Conservation (phyloP, 352 stramenopile genomes). For the Globisporangium yorkense region DNA sequence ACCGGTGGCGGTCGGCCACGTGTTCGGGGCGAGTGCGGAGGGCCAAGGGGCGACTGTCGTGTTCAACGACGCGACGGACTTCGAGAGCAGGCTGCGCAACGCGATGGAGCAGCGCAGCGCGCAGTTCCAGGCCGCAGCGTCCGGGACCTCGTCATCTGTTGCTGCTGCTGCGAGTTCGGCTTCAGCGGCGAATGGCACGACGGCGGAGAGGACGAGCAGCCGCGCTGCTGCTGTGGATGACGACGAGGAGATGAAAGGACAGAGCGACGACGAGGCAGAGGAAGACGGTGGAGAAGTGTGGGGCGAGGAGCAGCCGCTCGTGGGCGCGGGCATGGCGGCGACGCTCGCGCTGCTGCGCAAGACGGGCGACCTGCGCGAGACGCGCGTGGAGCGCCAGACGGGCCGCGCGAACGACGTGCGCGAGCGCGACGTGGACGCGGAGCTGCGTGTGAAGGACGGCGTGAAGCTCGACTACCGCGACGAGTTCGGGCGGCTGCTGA, state of each 20-base stretch:
- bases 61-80: conserved; percentile 84
- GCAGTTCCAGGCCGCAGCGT: conserved; percentile 32
- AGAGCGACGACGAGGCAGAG: conserved; percentile 12
- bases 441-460: conserved; percentile 82
- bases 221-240: conserved; percentile 3
- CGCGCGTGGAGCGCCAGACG: conserved; percentile 86
- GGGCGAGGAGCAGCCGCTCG: conserved; percentile 82
- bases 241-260: conserved; percentile 33
- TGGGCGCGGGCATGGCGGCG: conserved; percentile 83
- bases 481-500: conserved; percentile 94
- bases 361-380: conserved; percentile 90
- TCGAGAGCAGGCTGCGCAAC: conserved; percentile 66
- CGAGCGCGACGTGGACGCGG: conserved; percentile 87
- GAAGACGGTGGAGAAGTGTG: conserved; percentile 50
- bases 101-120: conserved; percentile 67
- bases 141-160: not conserved
- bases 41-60: conserved; percentile 46
- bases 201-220: not conserved
- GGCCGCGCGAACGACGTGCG: conserved; percentile 94
- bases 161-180: no score
- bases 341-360: conserved; percentile 91
- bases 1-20: conserved; percentile 15
- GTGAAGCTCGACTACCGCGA: conserved; percentile 96
- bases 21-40: conserved; percentile 41
- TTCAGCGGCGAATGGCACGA: not conserved